Percentiles rank a stretch among this genome's conserved stretches.
Evolutionary conservation across 2,329 filamentous ascomycete species (phyloP).

Genomic region (Diaporthe velutina): DNA sequence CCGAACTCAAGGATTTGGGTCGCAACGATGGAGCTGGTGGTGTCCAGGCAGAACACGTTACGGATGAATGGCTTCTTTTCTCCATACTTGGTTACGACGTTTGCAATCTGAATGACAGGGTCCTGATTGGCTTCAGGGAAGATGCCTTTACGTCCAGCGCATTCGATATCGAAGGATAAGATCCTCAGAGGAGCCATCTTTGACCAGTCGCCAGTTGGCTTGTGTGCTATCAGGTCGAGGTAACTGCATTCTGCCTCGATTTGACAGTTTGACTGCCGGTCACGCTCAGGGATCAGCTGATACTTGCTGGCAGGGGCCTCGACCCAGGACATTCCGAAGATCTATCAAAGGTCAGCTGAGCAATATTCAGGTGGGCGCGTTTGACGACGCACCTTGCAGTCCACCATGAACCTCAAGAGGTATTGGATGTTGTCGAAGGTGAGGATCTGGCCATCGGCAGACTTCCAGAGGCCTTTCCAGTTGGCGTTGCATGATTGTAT

Average conservation of each 20-base stretch:
- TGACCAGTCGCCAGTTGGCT: constrained; percentile 92
- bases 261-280: constrained; percentile 92
- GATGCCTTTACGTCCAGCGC: constrained; percentile 95
- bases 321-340: constrained; percentile 98
- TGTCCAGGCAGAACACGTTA: constrained; percentile 96
- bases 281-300: constrained; percentile 73
- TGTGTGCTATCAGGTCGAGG: constrained; percentile 85
- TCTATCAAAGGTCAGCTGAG: constrained; percentile 56
- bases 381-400: constrained; percentile 76
- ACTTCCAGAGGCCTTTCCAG: constrained; percentile 91
- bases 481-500: constrained; percentile 85
- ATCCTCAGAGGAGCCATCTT: constrained; percentile 97
- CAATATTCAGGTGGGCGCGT: not conserved
- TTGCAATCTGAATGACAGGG: constrained; percentile 97
- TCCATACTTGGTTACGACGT: constrained; percentile 93
- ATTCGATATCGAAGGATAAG: constrained; percentile 98
- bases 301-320: constrained; percentile 84
- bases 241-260: constrained; percentile 93
- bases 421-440: constrained; percentile 98
- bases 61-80: constrained; percentile 95
- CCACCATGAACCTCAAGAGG: constrained; percentile 96
- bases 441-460: constrained; percentile 76
- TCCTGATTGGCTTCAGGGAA: constrained; percentile 94
- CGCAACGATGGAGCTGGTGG: constrained; percentile 92
- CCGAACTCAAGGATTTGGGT: constrained; percentile 90